These are phyloP conservation scores for Syzygium aqueum DNA, from an alignment of 345 rosid species.

Conservation along the genomic window DNA sequence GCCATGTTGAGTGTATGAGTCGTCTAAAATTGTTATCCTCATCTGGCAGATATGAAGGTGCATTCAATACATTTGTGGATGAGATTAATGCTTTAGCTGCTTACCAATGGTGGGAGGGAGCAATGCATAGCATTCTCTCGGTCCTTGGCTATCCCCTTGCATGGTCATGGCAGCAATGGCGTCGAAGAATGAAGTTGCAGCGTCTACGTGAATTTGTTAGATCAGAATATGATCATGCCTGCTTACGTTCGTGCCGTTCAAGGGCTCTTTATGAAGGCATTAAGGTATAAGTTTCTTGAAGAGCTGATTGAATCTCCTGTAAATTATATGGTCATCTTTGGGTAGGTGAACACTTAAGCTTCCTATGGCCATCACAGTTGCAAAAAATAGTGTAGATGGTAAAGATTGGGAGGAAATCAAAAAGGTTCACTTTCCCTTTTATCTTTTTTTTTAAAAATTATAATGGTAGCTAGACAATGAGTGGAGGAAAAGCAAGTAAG, in stretches of 20 bases:
- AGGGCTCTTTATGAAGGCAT: conserved; percentile 99
- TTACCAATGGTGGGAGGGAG: conserved; percentile 99
- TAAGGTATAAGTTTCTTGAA: conserved; percentile 48
- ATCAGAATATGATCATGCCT: conserved; percentile 97
- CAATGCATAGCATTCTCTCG: conserved; percentile 73
- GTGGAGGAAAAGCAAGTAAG: neutral
- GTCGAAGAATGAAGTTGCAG: conserved; percentile 76
- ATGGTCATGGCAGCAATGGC: conserved; percentile 99
- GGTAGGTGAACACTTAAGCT: neutral
- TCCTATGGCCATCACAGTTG: neutral
- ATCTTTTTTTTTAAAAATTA: neutral
- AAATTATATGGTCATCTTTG: neutral
- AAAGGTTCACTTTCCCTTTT: neutral
- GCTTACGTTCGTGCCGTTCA: conserved; percentile 97
- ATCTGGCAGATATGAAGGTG: conserved; percentile 76
- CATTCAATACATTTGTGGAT: conserved; percentile 89
- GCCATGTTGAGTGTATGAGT: neutral
- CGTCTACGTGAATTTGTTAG: conserved; percentile 93
- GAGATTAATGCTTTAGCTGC: conserved; percentile 93
- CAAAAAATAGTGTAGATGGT: neutral
- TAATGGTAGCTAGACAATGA: neutral
- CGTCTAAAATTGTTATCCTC: conserved; percentile 2
- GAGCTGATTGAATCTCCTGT: neutral
- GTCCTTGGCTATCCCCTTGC: conserved; percentile 80
- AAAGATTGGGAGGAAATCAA: neutral